Percentiles rank a stretch among this genome's conserved stretches.
Conservation (phyloP, 2,329 filamentous ascomycete genomes). For the Hypoxylon sp. region DNA sequence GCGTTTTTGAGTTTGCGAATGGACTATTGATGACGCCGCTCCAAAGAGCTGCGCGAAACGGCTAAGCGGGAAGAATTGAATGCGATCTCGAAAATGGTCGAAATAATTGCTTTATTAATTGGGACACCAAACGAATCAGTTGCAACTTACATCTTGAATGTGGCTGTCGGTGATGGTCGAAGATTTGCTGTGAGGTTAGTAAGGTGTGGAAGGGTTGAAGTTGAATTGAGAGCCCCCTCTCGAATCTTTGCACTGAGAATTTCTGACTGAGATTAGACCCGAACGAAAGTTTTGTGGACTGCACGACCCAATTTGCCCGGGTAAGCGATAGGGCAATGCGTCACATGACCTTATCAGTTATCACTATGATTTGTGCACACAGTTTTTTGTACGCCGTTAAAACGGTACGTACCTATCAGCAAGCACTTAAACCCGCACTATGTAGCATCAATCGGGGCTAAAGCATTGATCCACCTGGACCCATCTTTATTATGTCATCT, state of each 20-base stretch:
- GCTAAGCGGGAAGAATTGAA: slow-evolving; percentile 18
- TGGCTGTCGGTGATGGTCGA: slow-evolving; percentile 51
- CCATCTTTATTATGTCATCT: too few species aligned
- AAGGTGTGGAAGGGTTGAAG: slow-evolving; percentile 48
- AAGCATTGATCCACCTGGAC: background rate
- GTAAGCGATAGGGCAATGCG: slow-evolving; percentile 53
- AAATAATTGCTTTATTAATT: slow-evolving; percentile 7
- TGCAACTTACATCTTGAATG: slow-evolving; percentile 55
- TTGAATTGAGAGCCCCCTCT: slow-evolving; percentile 48
- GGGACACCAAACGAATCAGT: slow-evolving; percentile 14
- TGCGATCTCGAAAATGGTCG: slow-evolving; percentile 9
- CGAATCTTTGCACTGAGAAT: slow-evolving; percentile 45
- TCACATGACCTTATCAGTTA: slow-evolving; percentile 48
- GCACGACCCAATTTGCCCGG: slow-evolving; percentile 46
- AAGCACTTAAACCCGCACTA: background rate
- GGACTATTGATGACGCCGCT: slow-evolving; percentile 31
- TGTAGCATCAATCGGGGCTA: slow-evolving; percentile 11
- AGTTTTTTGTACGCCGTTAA: background rate
- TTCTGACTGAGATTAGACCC: slow-evolving; percentile 37
- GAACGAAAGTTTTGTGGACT: slow-evolving; percentile 48
- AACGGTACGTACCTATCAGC: slow-evolving; percentile 1
- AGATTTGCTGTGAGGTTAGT: slow-evolving; percentile 52
- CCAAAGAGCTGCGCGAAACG: slow-evolving; percentile 21
- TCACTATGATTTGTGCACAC: slow-evolving; percentile 24
- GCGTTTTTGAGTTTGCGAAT: slow-evolving; percentile 16